phyloP scores from a whole-genome alignment of 768 basidiomycete species.

The Lactarius hatsudake region DNA sequence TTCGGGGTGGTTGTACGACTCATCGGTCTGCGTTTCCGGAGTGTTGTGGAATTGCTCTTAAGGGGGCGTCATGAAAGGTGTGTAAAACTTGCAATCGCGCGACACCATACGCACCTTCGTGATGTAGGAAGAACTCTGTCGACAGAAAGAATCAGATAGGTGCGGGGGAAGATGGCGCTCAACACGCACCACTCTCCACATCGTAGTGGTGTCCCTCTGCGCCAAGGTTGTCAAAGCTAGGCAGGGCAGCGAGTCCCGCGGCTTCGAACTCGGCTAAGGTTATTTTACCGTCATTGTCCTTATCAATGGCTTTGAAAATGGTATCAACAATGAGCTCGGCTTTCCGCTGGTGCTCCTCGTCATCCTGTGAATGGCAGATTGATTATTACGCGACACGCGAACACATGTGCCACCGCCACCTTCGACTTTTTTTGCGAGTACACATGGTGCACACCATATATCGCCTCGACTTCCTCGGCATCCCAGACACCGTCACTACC shows the following conservation, averaged over 20 bases:
- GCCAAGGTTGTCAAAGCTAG: slow-evolving; percentile 79
- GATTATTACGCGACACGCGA: neutral
- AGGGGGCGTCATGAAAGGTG: slow-evolving; percentile 2
- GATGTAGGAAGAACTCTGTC: slow-evolving; percentile 91
- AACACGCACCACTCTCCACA: slow-evolving; percentile 75
- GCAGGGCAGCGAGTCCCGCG: slow-evolving; percentile 72
- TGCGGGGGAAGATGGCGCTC: neutral
- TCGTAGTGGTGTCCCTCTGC: slow-evolving; percentile 95
- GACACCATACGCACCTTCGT: slow-evolving; percentile 67
- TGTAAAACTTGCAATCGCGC: neutral
- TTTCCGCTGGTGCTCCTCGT: slow-evolving; percentile 76
- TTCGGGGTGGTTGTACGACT: slow-evolving; percentile 91
- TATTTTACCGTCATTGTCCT: slow-evolving; percentile 67
- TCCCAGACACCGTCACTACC: slow-evolving; percentile 79
- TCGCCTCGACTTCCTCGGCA: slow-evolving; percentile 85
- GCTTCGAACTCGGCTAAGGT: slow-evolving; percentile 67
- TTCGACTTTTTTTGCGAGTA: slow-evolving; percentile 81
- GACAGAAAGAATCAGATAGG: slow-evolving; percentile 11
- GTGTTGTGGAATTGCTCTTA: slow-evolving; percentile 90
- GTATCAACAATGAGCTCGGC: slow-evolving; percentile 72
- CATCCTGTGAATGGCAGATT: slow-evolving; percentile 46
- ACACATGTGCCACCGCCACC: slow-evolving; percentile 35
- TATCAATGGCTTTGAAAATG: slow-evolving; percentile 70
- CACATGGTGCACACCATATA: slow-evolving; percentile 94
- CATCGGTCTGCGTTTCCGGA: slow-evolving; percentile 96